phyloP scores from a whole-genome alignment of 2,329 filamentous ascomycete species.

The Pseudogymnoascus sp. region DNA sequence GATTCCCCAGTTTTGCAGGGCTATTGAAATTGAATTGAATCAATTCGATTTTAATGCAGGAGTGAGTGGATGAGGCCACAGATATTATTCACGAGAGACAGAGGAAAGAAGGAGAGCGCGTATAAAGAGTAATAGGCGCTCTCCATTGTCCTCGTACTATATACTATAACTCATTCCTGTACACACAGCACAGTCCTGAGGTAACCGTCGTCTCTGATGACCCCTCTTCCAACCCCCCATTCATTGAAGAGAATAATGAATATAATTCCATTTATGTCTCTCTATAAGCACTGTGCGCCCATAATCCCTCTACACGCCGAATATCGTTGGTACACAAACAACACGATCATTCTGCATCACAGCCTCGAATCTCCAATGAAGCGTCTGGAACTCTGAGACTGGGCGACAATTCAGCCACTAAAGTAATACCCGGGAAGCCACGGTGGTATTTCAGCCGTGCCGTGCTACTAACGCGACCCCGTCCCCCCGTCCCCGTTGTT shows the following conservation, averaged over 20 bases:
- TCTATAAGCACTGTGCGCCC: not conserved
- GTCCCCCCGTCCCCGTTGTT: too few relatives aligned
- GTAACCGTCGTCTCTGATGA: not conserved
- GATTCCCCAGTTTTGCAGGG: conserved; percentile 10
- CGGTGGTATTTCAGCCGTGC: not conserved
- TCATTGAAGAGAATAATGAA: too few relatives aligned
- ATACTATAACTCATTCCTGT: not conserved
- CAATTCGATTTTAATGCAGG: not conserved
- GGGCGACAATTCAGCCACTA: not conserved
- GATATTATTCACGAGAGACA: not conserved
- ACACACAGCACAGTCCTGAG: not conserved
- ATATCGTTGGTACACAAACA: not conserved
- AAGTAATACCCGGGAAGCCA: conserved; percentile 1
- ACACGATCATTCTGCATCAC: not conserved
- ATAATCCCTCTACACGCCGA: not conserved
- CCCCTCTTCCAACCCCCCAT: not conserved
- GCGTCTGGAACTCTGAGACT: not conserved
- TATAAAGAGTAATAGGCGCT: not conserved
- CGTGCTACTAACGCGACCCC: too few relatives aligned
- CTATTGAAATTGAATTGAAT: not conserved
- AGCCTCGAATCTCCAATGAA: not conserved
- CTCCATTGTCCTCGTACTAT: not conserved
- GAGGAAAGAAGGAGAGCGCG: not conserved
- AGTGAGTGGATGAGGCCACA: not conserved
- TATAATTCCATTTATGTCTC: not conserved